Evolutionary conservation across 208 protist species (phyloP), one percentile per base, ranked within the genome.

Genomic region (Crithidia expoeki): DNA sequence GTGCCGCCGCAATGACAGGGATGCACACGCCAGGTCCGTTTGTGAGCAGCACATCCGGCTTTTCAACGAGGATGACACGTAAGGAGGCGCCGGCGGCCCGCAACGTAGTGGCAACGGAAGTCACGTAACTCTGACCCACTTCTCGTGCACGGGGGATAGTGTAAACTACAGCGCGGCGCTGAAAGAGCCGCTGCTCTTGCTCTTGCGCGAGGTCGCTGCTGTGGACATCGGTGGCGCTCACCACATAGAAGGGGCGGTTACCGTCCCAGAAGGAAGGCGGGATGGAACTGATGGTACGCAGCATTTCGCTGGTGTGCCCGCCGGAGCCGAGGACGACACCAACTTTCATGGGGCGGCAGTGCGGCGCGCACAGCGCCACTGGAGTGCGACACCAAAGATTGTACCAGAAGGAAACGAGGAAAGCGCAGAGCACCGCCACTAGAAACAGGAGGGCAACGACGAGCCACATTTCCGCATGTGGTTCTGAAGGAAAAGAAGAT

Each of bases 1-100:
- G 16, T 9, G 76, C 67, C 2, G 90, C 89, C 11, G 74, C 58
- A 19, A 94, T 84, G 12, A 97, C 83, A 16, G 95, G 95, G 33
- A 98, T 72, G 72, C 95, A 98, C 49, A 96, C 90, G 27, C 93
- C 95, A 53, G 95, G 95, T 1, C 95, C 95, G 67, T 98, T 98
- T 9, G 77, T 80, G n/a, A 98, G 76, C 68, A 97, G 68, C 36
- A 96, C 82, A 51, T 90, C 82, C 2, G 92, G 89, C 52, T 52
- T 53, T 63, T 93, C 83, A 7, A 30, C 12, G 7, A 63, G 33
- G 25, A 92, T 72, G 2, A 89, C 52, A 0, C 55, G 50, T 27
- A 85, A 52, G 1, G 72, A 76, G 25, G 74, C 56, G 25, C 47
- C 14, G 21, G 87, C 28, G 0, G 91, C 86, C 6, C 56, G 44